Evolutionary conservation across 2,329 filamentous ascomycete genomes (phyloP).

Genomic region (Paramyrothecium sp.): DNA sequence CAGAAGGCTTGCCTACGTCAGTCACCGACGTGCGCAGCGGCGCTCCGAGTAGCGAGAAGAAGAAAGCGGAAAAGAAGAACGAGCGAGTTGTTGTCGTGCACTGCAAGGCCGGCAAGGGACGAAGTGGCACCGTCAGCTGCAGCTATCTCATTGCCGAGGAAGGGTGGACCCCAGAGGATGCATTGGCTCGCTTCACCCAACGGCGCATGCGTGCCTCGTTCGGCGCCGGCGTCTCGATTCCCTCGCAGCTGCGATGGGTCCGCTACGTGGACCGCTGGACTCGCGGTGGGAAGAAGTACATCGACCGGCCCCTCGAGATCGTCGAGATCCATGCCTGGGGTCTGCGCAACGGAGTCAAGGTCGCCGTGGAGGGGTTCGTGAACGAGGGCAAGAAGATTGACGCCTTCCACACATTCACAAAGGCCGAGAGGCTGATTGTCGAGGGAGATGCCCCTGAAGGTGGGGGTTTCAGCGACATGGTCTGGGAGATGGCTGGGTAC

Average conservation of each 20-base stretch:
- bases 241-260: constrained; percentile 86
- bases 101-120: constrained; percentile 95
- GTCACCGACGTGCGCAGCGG: neutral
- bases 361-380: constrained; percentile 79
- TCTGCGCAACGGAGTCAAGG: constrained; percentile 80
- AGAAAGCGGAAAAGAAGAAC: constrained; percentile 27
- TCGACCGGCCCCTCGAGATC: constrained; percentile 81
- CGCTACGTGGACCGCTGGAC: constrained; percentile 88
- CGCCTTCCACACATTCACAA: constrained; percentile 76
- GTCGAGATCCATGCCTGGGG: constrained; percentile 91
- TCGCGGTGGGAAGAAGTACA: constrained; percentile 70
- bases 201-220: constrained; percentile 87
- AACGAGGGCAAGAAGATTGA: constrained; percentile 90
- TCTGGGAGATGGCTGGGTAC: constrained; percentile 52
- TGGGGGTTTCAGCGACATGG: constrained; percentile 46
- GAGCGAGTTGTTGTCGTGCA: constrained; percentile 83
- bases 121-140: constrained; percentile 84
- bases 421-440: constrained; percentile 69
- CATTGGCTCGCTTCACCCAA: constrained; percentile 65
- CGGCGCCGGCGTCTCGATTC: constrained; percentile 87
- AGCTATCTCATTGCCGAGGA: constrained; percentile 90
- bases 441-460: constrained; percentile 53
- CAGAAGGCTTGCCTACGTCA: constrained; percentile 12
- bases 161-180: constrained; percentile 53
- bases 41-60: constrained; percentile 13